These are phyloP conservation scores for Cerioporus squamosus DNA, from an alignment of 1,284 basidiomycete species.

Conservation along the genomic window DNA sequence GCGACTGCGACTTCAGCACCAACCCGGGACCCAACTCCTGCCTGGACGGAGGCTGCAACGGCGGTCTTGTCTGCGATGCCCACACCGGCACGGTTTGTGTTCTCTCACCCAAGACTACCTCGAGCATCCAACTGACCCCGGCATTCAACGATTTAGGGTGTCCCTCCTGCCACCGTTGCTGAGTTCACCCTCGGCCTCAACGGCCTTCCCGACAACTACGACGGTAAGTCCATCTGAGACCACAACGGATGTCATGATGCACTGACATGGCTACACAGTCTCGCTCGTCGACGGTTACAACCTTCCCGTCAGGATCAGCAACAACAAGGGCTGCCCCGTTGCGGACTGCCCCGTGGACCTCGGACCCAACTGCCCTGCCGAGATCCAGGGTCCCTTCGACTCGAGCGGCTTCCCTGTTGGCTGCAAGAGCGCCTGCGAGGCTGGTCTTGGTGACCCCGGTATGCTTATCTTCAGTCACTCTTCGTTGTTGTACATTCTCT, in stretches of 20 bases:
- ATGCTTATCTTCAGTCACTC: constrained; percentile 4
- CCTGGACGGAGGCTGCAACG: constrained; percentile 47
- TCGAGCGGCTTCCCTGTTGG: constrained; percentile 45
- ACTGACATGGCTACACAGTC: not conserved
- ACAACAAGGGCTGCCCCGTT: constrained; percentile 44
- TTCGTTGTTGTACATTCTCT: no score
- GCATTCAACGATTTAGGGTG: not conserved
- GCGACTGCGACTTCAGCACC: constrained; percentile 45
- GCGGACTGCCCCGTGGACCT: constrained; percentile 49
- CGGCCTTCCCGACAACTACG: constrained; percentile 42
- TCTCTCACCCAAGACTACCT: not conserved
- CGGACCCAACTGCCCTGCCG: constrained; percentile 42
- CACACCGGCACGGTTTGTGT: constrained; percentile 40
- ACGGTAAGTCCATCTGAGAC: constrained; percentile 37
- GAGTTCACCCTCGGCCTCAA: constrained; percentile 44
- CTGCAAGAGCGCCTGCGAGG: constrained; percentile 48
- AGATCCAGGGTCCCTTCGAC: constrained; percentile 43
- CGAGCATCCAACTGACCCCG: not conserved
- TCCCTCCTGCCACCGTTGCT: constrained; percentile 47
- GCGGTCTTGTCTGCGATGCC: constrained; percentile 48
- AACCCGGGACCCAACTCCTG: constrained; percentile 46
- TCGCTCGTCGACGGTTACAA: constrained; percentile 45
- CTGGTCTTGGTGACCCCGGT: constrained; percentile 42
- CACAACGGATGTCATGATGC: no score
- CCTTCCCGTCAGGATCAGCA: constrained; percentile 44